Evolutionary conservation across 1,139 yeast genomes (phyloP), one percentile per base, ranked within the genome.

Genomic region (Blastobotrys illinoisensis): DNA sequence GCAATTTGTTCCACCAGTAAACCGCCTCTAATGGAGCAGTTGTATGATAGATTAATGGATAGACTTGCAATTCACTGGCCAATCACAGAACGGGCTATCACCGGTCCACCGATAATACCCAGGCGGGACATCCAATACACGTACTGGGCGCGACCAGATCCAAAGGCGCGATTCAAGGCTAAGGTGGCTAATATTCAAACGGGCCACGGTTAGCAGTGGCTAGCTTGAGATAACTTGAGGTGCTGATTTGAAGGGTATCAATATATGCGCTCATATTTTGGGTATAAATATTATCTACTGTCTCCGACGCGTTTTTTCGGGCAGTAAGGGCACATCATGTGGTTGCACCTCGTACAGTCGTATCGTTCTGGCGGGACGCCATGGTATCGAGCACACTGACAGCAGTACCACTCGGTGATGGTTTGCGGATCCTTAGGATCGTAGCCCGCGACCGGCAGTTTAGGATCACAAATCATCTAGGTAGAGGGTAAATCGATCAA

Each of bases 391-490:
- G 67, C 73, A 53, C 74, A 71, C 50, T 67, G 68, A 58, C 74
- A 71, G 61, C 74, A 71, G 62, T 70, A 69, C 74, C 74, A 71
- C 50, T 70, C 72, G 7, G 67, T 64, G 50, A 70, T 68, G 24
- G 68, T 67, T 50, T 65, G 58, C 9, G 69, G 71, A 54, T 67
- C 71, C 16, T 58, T 70, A 62, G 67, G 67, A 54, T 63, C 63
- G 46, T 59, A 56, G 20, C 26, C 32, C 46, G n/a, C 44, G 36
- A 44, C 46, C 21, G 43, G 20, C 46, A 44, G n/a, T 48, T 11
- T 2, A 40, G 5, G 51, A 13, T 20, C 18, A 11, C 20, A 11
- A 43, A 21, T 13, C 44, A 43, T 19, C 18, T 21, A 20, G 23
- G 23, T 21, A 21, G n/a, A 20, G 20, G 3, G 20, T 23, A n/a